phyloP scores from a whole-genome alignment of 305 asterid genomes.

The Solanum aculeatissimum region DNA sequence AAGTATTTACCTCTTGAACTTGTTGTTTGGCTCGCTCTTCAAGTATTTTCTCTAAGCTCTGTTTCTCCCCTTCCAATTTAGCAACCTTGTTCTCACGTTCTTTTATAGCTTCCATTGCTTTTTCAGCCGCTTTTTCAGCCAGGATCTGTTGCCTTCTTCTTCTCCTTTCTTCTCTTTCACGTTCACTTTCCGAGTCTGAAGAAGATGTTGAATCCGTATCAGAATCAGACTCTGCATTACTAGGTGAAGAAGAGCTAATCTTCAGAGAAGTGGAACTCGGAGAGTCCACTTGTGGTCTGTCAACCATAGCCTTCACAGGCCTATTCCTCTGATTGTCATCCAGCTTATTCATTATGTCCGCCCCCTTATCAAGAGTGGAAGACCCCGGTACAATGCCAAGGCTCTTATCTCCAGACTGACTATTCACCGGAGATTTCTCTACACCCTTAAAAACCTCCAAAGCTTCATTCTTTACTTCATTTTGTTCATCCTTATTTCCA shows the following conservation, averaged over 20 bases:
- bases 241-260: slow-evolving; percentile 40
- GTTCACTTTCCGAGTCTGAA: slow-evolving; percentile 82
- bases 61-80: slow-evolving; percentile 89
- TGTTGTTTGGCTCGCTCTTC: slow-evolving; percentile 83
- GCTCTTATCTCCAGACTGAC: slow-evolving; percentile 5
- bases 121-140: slow-evolving; percentile 88
- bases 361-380: slow-evolving; percentile 23
- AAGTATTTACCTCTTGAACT: slow-evolving; percentile 67
- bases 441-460: slow-evolving; percentile 22
- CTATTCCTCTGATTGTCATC: slow-evolving; percentile 21
- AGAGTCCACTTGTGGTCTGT: slow-evolving; percentile 23
- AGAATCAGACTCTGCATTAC: slow-evolving; percentile 67
- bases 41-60: slow-evolving; percentile 86
- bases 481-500: slow-evolving; percentile 12
- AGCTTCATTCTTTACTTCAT: slow-evolving; percentile 17
- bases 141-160: slow-evolving; percentile 78
- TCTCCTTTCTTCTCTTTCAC: slow-evolving; percentile 75
- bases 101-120: slow-evolving; percentile 75
- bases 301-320: slow-evolving; percentile 15
- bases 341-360: slow-evolving; percentile 21
- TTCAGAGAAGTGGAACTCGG: slow-evolving; percentile 32
- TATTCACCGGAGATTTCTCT: slow-evolving; percentile 11
- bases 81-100: slow-evolving; percentile 84
- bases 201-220: slow-evolving; percentile 65
- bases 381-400: slow-evolving; percentile 7